These are phyloP conservation scores for Cicer chorassanicum DNA, from an alignment of 306 rosid species.

Conservation along the genomic window DNA sequence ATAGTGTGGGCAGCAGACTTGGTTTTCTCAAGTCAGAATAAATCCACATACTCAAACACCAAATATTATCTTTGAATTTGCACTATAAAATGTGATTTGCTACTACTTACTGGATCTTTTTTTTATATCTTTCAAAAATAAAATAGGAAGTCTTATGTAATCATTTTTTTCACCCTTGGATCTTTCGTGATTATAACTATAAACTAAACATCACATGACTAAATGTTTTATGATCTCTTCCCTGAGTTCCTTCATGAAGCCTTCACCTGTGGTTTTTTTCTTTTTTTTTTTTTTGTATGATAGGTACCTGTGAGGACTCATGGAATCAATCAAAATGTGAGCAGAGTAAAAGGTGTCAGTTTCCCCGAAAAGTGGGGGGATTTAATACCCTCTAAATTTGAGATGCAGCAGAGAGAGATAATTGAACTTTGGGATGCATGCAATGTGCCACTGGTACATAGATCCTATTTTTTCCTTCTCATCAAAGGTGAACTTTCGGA, in stretches of 20 bases:
- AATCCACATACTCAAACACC: not conserved
- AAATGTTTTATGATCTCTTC: slow-evolving; percentile 14
- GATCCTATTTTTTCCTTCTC: slow-evolving; percentile 82
- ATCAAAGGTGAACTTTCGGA: slow-evolving; percentile 81
- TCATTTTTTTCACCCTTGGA: slow-evolving; percentile 5
- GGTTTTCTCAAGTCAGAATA: not conserved
- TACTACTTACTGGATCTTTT: not conserved
- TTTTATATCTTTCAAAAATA: not conserved
- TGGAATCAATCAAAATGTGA: slow-evolving; percentile 23
- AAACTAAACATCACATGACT: not conserved
- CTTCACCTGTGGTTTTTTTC: not conserved
- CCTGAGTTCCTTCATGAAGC: slow-evolving; percentile 14
- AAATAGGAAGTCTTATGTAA: slow-evolving; percentile 3
- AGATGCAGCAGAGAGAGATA: slow-evolving; percentile 65
- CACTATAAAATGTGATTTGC: slow-evolving; percentile 10
- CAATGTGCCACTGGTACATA: slow-evolving; percentile 76
- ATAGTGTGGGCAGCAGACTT: not conserved
- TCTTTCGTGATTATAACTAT: slow-evolving; percentile 2
- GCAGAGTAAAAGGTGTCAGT: slow-evolving; percentile 42
- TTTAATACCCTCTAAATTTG: slow-evolving; percentile 50
- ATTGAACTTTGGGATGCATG: slow-evolving; percentile 81
- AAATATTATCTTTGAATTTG: not conserved
- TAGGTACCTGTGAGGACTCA: slow-evolving; percentile 47
- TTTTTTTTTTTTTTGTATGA: slow-evolving; percentile 17
- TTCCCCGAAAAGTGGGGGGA: slow-evolving; percentile 30